Evolutionary conservation across 1,284 basidiomycete species (phyloP), one percentile per base, ranked within the genome.

Genomic region (Pseudozyma thailandica): DNA sequence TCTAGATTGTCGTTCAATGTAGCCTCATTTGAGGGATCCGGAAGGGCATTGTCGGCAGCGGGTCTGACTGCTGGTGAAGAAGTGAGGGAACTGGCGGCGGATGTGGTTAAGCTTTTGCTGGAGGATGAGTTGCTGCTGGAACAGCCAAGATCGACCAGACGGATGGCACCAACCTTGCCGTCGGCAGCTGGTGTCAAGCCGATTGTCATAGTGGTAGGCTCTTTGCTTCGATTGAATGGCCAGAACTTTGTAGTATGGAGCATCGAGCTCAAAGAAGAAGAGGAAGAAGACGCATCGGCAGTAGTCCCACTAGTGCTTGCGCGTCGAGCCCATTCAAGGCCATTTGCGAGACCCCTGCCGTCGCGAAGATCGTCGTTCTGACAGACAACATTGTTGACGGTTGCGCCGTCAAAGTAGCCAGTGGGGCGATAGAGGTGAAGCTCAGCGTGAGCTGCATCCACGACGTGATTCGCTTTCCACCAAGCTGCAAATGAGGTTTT

Each of bases 141-240:
- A 16, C 54, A 43, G 21, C 75, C 77, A 3, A 80, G 46, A 30
- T 78, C 74, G 41, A 81, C 72, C 1, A 72, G 56, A 25, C 76
- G 72, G 30, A 79, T 65, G 49, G 58, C 72, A 25, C 78, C 78
- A 3, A 80, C 72, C 45, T 80, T 79, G 44, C 75, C 79, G 41
- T 79, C 63, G 9, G 47, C 48, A 4, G 66, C 68, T 12, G 57
- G 68, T 8, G 52, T 53, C 6, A 61, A 50, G 12, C 56, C 68
- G 31, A 71, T 71, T 6, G 68, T 71, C 68, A 71, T 71, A 16
- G 68, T 65, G 13, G 61, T 60, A 12, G 68, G 62, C 39, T 71
- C 68, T 28, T 65, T 64, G 54, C 41, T 42, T 21, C 57, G 45
- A 10, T 59, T 45, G 41, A 72, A 66, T 5, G 61, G 58, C 69